phyloP scores from a whole-genome alignment of 257 asterid genomes.

The Knoxia roxburghii region DNA sequence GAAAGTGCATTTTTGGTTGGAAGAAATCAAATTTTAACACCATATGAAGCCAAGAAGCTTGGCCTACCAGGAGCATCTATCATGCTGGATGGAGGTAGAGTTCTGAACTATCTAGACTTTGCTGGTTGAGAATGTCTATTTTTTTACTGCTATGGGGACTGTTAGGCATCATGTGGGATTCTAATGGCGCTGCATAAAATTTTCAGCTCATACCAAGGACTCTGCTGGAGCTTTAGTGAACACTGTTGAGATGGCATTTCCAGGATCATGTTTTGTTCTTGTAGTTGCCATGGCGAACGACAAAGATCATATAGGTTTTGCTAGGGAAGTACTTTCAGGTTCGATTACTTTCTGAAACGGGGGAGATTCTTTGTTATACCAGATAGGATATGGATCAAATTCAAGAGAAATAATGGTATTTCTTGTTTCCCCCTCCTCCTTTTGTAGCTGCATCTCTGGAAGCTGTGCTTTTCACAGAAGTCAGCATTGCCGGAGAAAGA shows the following conservation, averaged over 20 bases:
- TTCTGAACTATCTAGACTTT: constrained; percentile 13
- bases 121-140: background rate
- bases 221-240: constrained; percentile 75
- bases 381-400: background rate
- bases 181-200: constrained; percentile 1
- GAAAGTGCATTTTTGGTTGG: constrained; percentile 68
- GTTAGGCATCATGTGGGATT: background rate
- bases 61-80: constrained; percentile 60
- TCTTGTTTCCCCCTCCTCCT: too few relatives aligned
- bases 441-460: constrained; percentile 52
- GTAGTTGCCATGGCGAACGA: constrained; percentile 94
- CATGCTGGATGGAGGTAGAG: constrained; percentile 86
- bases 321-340: constrained; percentile 75
- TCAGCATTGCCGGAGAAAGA: constrained; percentile 66
- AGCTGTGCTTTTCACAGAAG: constrained; percentile 65
- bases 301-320: constrained; percentile 86
- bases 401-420: background rate
- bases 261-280: constrained; percentile 52
- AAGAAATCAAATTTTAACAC: constrained; percentile 70
- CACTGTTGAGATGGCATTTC: constrained; percentile 53
- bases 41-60: constrained; percentile 55
- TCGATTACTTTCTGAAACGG: constrained; percentile 2
- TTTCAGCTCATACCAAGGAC: constrained; percentile 93
- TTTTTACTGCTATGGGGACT: background rate
- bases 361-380: background rate